Conservation (phyloP, 176 grass and related monocot species). For the Oryza glaberrima region DNA sequence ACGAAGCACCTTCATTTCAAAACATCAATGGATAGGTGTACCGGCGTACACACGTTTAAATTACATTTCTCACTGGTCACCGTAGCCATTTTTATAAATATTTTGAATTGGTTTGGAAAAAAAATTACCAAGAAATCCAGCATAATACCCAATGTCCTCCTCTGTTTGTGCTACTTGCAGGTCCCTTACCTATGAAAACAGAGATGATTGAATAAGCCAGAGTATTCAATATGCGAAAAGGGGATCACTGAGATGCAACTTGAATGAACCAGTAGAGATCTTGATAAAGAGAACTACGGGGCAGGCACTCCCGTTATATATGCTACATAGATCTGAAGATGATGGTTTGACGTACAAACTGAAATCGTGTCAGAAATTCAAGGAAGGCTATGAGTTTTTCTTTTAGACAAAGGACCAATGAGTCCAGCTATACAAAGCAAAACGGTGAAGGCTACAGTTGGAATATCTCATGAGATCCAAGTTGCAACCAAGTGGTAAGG, state of each 20-base stretch:
- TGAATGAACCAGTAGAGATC: background rate
- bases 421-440: no score
- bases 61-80: background rate
- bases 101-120: background rate
- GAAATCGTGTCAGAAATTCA: no score
- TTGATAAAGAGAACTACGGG: background rate
- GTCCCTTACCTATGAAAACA: slow-evolving; percentile 44
- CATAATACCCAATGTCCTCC: slow-evolving; percentile 68
- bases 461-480: no score
- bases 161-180: slow-evolving; percentile 54
- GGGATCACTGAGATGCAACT: background rate
- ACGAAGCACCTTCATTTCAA: slow-evolving; percentile 55
- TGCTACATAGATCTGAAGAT: no score
- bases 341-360: no score
- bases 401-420: no score
- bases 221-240: no score
- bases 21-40: background rate
- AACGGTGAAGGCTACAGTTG: no score
- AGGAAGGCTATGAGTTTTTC: no score
- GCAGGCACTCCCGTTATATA: background rate
- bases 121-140: slow-evolving; percentile 58
- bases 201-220: background rate
- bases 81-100: background rate
- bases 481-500: no score
- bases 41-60: background rate